Conservation (phyloP, 495 filamentous ascomycete species). For the Copromyces sp. region DNA sequence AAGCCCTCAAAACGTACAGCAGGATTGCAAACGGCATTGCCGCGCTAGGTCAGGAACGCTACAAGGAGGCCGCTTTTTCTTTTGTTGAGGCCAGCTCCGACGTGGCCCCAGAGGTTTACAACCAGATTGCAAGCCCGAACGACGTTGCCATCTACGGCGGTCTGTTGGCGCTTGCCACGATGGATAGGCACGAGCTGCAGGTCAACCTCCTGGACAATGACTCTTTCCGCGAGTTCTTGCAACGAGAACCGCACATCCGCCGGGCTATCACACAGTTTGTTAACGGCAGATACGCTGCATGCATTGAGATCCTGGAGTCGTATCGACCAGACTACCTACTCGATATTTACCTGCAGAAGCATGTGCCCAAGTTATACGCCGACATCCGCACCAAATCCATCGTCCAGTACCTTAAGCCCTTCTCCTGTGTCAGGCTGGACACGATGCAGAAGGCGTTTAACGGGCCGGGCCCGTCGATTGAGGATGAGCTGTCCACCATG, state of each 20-base stretch:
- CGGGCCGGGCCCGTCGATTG: constrained; percentile 47
- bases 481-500: constrained; percentile 65
- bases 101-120: constrained; percentile 47
- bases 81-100: constrained; percentile 54
- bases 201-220: constrained; percentile 63
- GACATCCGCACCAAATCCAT: constrained; percentile 82
- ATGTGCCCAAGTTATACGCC: constrained; percentile 58
- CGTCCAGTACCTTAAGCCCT: constrained; percentile 78
- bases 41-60: constrained; percentile 53
- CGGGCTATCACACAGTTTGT: constrained; percentile 83
- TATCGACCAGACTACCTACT: constrained; percentile 80
- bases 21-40: constrained; percentile 59
- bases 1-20: constrained; percentile 50
- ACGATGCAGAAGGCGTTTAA: constrained; percentile 59
- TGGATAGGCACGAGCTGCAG: constrained; percentile 71
- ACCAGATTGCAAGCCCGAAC: constrained; percentile 67
- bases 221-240: constrained; percentile 76
- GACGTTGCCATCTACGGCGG: constrained; percentile 90
- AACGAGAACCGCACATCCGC: constrained; percentile 88
- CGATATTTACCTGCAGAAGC: constrained; percentile 75
- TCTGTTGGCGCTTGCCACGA: constrained; percentile 80
- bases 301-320: constrained; percentile 68
- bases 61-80: constrained; percentile 57
- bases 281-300: constrained; percentile 74
- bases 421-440: constrained; percentile 61